Evolutionary conservation across 371 early-diverging fungal species (phyloP).

Genomic region (Catenaria anguillulae): DNA sequence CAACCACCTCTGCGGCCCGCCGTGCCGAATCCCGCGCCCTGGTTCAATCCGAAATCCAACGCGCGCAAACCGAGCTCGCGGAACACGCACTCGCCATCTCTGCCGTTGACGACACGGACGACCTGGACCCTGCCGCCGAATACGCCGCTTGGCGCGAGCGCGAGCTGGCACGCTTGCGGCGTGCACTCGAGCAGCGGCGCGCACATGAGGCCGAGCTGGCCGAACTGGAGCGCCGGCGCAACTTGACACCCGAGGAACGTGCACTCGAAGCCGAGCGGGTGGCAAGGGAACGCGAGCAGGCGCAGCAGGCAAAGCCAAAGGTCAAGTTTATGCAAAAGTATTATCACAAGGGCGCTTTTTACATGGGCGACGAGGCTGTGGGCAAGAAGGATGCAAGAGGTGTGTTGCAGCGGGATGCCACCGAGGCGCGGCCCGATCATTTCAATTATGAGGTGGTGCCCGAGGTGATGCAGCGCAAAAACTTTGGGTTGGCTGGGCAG

Average conservation of each 20-base stretch:
- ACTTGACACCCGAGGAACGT: slow-evolving; percentile 65
- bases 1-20: slow-evolving; percentile 45
- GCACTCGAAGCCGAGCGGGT: slow-evolving; percentile 45
- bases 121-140: slow-evolving; percentile 68
- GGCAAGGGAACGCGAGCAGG: slow-evolving; percentile 11
- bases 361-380: slow-evolving; percentile 25
- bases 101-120: slow-evolving; percentile 78
- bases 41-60: slow-evolving; percentile 51
- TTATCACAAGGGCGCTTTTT: slow-evolving; percentile 79
- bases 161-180: slow-evolving; percentile 72
- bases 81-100: neutral
- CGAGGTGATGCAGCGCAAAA: slow-evolving; percentile 76
- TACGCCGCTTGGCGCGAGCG: slow-evolving; percentile 83
- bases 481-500: slow-evolving; percentile 71
- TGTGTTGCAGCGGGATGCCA: slow-evolving; percentile 49
- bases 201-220: slow-evolving; percentile 57
- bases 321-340: slow-evolving; percentile 59
- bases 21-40: slow-evolving; percentile 57
- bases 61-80: slow-evolving; percentile 15
- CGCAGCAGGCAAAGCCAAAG: slow-evolving; percentile 21
- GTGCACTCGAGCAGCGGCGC: slow-evolving; percentile 62
- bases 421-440: slow-evolving; percentile 62
- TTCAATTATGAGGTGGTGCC: slow-evolving; percentile 50
- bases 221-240: slow-evolving; percentile 63
- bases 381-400: slow-evolving; percentile 39